Percentiles rank a stretch among this genome's conserved stretches.
Evolutionary conservation across 2,329 filamentous ascomycete species (phyloP).

Genomic region (Didymella sp.): DNA sequence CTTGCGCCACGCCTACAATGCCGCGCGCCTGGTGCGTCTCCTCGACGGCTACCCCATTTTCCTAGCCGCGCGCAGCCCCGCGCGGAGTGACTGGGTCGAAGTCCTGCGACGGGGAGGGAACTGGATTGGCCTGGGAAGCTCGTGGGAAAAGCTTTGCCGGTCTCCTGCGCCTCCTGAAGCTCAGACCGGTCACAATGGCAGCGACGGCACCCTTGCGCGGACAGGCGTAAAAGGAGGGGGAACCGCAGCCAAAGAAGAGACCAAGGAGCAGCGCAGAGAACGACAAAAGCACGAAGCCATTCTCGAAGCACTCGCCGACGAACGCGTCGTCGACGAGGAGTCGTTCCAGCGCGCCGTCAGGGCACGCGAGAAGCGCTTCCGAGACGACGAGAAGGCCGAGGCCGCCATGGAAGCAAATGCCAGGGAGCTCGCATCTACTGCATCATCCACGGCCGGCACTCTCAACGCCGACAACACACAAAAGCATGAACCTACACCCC

Average conservation of each 20-base stretch:
- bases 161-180: constrained; percentile 35
- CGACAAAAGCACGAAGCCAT: constrained; percentile 70
- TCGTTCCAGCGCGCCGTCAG: constrained; percentile 69
- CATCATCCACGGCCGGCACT: neutral
- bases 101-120: constrained; percentile 71
- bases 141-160: constrained; percentile 75
- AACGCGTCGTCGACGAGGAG: constrained; percentile 71
- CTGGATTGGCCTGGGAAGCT: constrained; percentile 69
- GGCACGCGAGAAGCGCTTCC: constrained; percentile 64
- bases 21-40: constrained; percentile 74
- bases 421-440: neutral
- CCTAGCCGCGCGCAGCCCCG: constrained; percentile 72
- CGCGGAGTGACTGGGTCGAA: constrained; percentile 81
- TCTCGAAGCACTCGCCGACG: constrained; percentile 71
- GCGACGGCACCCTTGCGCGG: neutral
- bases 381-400: constrained; percentile 62
- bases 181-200: neutral
- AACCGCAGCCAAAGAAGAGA: constrained; percentile 41
- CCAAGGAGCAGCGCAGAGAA: constrained; percentile 63
- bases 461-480: neutral
- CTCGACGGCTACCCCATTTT: constrained; percentile 84
- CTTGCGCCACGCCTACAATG: constrained; percentile 81
- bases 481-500: constrained; percentile 22
- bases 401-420: constrained; percentile 14
- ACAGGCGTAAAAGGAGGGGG: constrained; percentile 1